phyloP scores from a whole-genome alignment of 2,329 filamentous ascomycete genomes.

The Botrytis elliptica region DNA sequence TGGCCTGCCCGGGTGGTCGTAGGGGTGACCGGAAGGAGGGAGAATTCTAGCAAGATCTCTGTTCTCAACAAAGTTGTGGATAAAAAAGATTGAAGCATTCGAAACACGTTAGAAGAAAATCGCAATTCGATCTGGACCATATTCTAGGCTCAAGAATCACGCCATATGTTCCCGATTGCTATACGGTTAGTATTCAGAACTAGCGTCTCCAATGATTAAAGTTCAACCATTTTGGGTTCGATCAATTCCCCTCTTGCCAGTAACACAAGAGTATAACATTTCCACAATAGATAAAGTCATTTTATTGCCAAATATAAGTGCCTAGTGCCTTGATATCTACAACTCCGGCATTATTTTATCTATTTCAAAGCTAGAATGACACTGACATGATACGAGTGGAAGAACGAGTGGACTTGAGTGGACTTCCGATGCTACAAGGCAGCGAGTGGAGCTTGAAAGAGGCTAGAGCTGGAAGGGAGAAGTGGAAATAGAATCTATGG shows the following conservation, averaged over 20 bases:
- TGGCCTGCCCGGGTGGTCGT: background rate
- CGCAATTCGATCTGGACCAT: background rate
- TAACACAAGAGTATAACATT: background rate
- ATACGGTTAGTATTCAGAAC: background rate
- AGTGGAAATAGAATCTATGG: background rate
- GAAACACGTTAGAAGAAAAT: background rate
- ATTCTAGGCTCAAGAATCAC: background rate
- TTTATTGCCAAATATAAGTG: background rate
- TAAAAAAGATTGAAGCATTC: background rate
- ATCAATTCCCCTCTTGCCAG: too few relatives aligned
- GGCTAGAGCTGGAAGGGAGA: background rate
- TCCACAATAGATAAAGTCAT: background rate
- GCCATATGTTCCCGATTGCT: fast-evolving
- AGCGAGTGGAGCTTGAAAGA: background rate
- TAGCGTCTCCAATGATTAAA: background rate
- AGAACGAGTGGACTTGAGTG: background rate
- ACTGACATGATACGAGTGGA: background rate
- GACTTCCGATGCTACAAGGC: background rate
- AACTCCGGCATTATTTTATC: background rate
- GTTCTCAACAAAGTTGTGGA: background rate
- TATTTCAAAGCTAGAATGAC: background rate
- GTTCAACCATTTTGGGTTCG: too few relatives aligned
- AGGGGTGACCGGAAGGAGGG: background rate
- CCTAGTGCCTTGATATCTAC: background rate
- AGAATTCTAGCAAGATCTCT: background rate